Evolutionary conservation across 78 protist genomes (phyloP).

Genomic region (Anaeramoeba ignava): DNA sequence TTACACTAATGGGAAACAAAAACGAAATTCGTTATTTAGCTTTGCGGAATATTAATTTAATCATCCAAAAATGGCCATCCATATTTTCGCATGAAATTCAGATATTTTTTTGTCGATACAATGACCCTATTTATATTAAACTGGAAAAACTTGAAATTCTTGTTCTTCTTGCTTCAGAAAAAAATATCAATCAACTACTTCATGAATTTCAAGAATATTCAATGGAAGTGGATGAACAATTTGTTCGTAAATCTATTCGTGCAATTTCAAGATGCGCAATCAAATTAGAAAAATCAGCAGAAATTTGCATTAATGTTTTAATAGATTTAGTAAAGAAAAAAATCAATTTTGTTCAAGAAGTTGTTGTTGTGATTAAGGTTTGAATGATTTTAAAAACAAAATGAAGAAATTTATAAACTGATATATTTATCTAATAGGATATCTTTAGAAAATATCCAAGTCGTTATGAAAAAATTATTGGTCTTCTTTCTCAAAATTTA

Average conservation of each 20-base stretch:
- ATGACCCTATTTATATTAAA: constrained; percentile 98
- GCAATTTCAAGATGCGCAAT: constrained; percentile 93
- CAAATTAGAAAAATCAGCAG: constrained; percentile 34
- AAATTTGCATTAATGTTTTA: constrained; percentile 78
- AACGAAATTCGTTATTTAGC: constrained; percentile 96
- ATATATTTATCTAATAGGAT: no score
- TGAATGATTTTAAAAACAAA: not conserved
- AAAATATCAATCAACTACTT: constrained; percentile 45
- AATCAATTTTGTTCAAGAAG: constrained; percentile 95
- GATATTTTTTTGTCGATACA: constrained; percentile 95
- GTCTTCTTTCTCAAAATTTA: constrained; percentile 85
- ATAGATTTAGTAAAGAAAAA: constrained; percentile 80
- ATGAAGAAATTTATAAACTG: no score
- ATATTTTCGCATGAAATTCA: constrained; percentile 62
- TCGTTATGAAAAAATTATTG: constrained; percentile 88
- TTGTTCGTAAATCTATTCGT: constrained; percentile 88
- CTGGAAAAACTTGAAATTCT: constrained; percentile 96
- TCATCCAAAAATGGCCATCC: constrained; percentile 77
- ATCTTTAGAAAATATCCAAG: constrained; percentile 9
- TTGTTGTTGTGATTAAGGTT: constrained; percentile 87
- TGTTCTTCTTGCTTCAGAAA: constrained; percentile 74
- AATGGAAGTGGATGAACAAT: constrained; percentile 90
- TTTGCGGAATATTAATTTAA: constrained; percentile 85
- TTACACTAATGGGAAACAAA: constrained; percentile 8
- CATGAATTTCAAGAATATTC: constrained; percentile 43